Percentiles rank a stretch among this genome's conserved stretches.
phyloP scores from a whole-genome alignment of 2,329 filamentous ascomycete genomes.

The Blastomyces parvus region DNA sequence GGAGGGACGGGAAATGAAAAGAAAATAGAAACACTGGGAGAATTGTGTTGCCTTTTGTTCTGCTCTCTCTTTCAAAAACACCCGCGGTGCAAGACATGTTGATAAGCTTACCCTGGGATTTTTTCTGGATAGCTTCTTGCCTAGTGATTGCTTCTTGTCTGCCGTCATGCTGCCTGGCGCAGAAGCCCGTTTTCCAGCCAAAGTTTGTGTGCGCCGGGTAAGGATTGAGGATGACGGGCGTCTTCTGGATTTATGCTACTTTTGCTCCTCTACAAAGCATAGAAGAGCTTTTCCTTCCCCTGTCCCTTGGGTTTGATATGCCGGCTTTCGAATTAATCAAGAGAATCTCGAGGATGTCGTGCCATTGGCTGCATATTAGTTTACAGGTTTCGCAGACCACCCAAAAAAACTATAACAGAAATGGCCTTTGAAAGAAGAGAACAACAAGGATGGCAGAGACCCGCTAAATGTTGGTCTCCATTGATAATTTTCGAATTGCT shows the following conservation, averaged over 20 bases:
- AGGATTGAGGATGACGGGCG: neutral
- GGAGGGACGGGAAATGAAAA: neutral
- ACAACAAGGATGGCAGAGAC: no score
- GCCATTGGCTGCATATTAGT: neutral
- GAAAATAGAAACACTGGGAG: neutral
- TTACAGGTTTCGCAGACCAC: no score
- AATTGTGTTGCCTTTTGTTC: no score
- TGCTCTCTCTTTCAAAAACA: no score
- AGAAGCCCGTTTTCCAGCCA: neutral
- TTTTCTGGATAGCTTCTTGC: conserved; percentile 15
- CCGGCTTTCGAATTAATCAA: neutral
- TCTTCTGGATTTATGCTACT: neutral
- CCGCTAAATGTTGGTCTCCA: no score
- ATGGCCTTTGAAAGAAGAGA: no score
- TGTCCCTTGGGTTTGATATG: neutral
- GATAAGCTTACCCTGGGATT: conserved; percentile 19
- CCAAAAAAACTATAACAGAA: no score
- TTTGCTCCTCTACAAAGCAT: neutral
- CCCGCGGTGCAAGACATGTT: neutral
- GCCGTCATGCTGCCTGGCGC: neutral
- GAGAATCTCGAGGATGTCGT: neutral
- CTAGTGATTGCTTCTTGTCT: conserved; percentile 4
- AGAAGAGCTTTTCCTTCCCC: neutral
- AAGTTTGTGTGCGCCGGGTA: neutral
- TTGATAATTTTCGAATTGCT: no score